A percentile compares a stretch with the other conserved stretches of the same genome.
Conservation (phyloP, 208 protist genomes). For the Borovskyia barvae region DNA sequence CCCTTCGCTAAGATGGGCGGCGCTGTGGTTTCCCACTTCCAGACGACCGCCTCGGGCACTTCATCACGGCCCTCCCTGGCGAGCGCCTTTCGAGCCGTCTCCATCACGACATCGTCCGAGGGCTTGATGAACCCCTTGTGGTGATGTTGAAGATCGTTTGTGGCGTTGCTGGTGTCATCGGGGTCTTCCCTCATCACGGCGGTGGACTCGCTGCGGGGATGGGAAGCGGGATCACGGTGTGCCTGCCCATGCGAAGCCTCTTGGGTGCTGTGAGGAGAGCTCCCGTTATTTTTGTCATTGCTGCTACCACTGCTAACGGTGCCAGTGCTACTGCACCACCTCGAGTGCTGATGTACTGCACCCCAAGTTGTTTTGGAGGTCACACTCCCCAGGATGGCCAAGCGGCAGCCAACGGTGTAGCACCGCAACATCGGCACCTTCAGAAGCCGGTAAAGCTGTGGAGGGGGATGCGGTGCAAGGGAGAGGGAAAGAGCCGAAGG, state of each 20-base stretch:
- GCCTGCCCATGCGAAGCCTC: neutral
- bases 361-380: neutral
- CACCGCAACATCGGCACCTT: constrained; percentile 15
- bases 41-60: constrained; percentile 66
- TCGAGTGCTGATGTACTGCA: neutral
- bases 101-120: constrained; percentile 83
- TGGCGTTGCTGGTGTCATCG: neutral
- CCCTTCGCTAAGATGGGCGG: constrained; percentile 71
- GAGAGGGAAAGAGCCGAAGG: neutral
- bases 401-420: constrained; percentile 9
- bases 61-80: constrained; percentile 73
- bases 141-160: constrained; percentile 27
- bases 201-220: too few species aligned
- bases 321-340: constrained; percentile 16
- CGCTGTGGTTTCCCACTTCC: constrained; percentile 74
- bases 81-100: constrained; percentile 82
- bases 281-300: neutral
- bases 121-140: constrained; percentile 73
- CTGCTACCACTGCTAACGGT: neutral
- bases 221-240: neutral
- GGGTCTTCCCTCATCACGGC: neutral
- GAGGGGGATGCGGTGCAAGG: neutral
- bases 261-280: too few species aligned
- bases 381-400: neutral
- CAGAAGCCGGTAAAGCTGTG: neutral